phyloP scores from a whole-genome alignment of 164 flowering plant genomes.

The Chimonanthus salicifolius region DNA sequence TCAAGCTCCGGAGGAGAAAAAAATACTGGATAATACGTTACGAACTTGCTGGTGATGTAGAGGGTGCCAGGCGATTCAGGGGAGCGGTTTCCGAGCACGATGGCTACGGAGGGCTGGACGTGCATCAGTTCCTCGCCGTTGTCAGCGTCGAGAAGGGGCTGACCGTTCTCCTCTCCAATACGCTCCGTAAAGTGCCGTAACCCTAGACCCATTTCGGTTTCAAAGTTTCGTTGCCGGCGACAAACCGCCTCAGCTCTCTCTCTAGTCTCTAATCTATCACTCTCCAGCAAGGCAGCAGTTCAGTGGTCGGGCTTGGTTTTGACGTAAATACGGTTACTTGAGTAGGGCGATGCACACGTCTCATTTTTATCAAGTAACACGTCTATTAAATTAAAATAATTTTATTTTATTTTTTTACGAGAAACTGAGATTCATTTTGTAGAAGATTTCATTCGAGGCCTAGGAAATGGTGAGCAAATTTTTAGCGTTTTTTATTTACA shows the following conservation, averaged over 20 bases:
- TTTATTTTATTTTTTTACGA: too few relatives aligned
- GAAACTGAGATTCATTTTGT: too few relatives aligned
- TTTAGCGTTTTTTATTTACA: too few relatives aligned
- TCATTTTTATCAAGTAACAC: background rate
- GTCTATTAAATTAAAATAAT: too few relatives aligned
- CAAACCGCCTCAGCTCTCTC: background rate
- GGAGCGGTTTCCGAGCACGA: slow-evolving; percentile 54
- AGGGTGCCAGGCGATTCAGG: slow-evolving; percentile 84
- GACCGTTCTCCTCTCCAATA: slow-evolving; percentile 46
- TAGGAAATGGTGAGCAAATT: too few relatives aligned
- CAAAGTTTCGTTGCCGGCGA: background rate
- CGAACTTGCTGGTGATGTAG: slow-evolving; percentile 69
- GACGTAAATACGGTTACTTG: background rate
- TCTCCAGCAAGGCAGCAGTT: background rate
- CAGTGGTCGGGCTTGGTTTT: background rate
- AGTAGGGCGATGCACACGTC: background rate
- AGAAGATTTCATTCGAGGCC: too few relatives aligned
- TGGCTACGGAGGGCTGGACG: slow-evolving; percentile 56
- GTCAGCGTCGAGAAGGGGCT: slow-evolving; percentile 50
- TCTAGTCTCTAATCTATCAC: background rate
- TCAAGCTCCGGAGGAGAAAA: slow-evolving; percentile 4
- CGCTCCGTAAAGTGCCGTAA: slow-evolving; percentile 51
- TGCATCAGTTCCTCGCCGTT: slow-evolving; percentile 76
- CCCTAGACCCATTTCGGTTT: slow-evolving; percentile 50
- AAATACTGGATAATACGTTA: background rate